These are phyloP conservation scores for Fistulifera pelliculosa DNA, from an alignment of 108 stramenopile genomes.

Conservation along the genomic window DNA sequence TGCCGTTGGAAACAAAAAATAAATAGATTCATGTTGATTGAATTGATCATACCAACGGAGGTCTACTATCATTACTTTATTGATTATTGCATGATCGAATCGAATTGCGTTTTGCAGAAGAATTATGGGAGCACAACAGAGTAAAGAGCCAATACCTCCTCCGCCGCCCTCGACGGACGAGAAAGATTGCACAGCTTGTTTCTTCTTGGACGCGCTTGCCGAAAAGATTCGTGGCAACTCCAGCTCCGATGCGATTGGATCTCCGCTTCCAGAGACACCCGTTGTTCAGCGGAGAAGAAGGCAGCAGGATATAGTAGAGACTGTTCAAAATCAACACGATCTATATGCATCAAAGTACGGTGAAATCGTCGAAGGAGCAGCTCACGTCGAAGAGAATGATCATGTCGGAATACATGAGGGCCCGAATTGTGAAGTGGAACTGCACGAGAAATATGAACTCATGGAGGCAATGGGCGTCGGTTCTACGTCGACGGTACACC, in stretches of 20 bases:
- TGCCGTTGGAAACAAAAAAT: no score
- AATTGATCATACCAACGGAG: no score
- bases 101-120: no score
- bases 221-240: neutral
- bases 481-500: conserved; percentile 90
- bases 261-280: conserved; percentile 68
- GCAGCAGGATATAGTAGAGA: conserved; percentile 10
- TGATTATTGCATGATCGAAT: no score
- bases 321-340: conserved; percentile 1
- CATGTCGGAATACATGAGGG: conserved; percentile 3
- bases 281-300: conserved; percentile 21
- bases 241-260: conserved; percentile 37
- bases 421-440: conserved; percentile 48
- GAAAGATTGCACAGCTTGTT: no score
- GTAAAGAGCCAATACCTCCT: no score
- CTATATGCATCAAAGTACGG: conserved; percentile 32
- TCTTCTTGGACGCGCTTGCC: no score
- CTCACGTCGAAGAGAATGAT: neutral
- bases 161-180: no score
- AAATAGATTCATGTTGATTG: no score
- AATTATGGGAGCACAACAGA: no score
- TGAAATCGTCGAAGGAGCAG: conserved; percentile 54
- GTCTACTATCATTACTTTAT: no score
- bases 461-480: conserved; percentile 93
- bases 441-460: conserved; percentile 79